A percentile compares a stretch with the other conserved stretches of the same genome.
Conservation (phyloP, 331 rosid species). For the Malus hybrid region DNA sequence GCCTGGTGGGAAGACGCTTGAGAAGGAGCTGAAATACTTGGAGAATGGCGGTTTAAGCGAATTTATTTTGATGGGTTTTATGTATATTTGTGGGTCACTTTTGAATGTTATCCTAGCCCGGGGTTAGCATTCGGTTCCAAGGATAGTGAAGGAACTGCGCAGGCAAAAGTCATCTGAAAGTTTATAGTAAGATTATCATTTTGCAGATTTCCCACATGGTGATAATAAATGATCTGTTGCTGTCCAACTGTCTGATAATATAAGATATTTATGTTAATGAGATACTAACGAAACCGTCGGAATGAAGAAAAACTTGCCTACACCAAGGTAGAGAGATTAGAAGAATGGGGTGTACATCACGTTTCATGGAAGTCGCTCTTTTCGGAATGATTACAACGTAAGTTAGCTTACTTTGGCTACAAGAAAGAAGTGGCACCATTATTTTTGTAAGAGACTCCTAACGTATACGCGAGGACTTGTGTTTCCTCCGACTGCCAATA, state of each 20-base stretch:
- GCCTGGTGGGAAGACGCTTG: slow-evolving; percentile 11
- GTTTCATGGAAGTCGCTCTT: too few relatives aligned
- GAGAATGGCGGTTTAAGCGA: slow-evolving; percentile 3
- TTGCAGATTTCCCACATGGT: background rate
- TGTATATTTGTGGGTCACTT: background rate
- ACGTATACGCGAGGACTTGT: background rate
- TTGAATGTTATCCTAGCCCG: background rate
- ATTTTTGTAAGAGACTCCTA: too few relatives aligned
- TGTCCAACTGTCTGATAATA: background rate
- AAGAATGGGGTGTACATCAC: too few relatives aligned
- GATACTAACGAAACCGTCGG: too few relatives aligned
- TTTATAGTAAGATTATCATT: background rate
- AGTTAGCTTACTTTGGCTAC: too few relatives aligned
- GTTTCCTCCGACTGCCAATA: background rate
- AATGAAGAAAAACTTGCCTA: too few relatives aligned
- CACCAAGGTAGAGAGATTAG: too few relatives aligned
- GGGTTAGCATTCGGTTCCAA: background rate
- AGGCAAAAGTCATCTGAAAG: background rate
- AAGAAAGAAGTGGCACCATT: too few relatives aligned
- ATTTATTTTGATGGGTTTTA: too few relatives aligned
- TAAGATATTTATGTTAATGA: background rate
- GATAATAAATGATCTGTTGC: too few relatives aligned
- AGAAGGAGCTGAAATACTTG: slow-evolving; percentile 15
- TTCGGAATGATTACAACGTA: too few relatives aligned
- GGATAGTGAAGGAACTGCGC: background rate